Percentiles rank a stretch among this genome's conserved stretches.
Conservation (phyloP, 225 moss, liverwort and hornwort species). For the Straminergon stramineum region DNA sequence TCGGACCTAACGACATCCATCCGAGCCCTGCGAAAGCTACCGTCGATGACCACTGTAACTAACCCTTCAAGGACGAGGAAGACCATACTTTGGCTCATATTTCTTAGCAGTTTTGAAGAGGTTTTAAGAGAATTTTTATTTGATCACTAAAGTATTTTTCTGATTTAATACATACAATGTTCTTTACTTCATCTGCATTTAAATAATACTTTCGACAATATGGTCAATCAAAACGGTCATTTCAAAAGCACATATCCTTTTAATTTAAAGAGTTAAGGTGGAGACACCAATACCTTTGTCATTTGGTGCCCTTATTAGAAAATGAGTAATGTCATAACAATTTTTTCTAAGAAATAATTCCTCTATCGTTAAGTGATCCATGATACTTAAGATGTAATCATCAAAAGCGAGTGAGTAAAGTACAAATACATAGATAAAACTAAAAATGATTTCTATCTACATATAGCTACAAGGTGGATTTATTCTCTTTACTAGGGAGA, state of each 20-base stretch:
- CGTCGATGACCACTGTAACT: not conserved
- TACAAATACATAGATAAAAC: not conserved
- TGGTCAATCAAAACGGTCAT: not conserved
- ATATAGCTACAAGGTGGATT: not conserved
- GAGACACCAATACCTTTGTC: not conserved
- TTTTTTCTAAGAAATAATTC: not conserved
- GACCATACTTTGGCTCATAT: not conserved
- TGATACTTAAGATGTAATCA: not conserved
- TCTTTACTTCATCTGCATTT: not conserved
- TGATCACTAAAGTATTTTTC: not conserved
- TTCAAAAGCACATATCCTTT: not conserved
- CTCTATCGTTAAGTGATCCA: accelerated
- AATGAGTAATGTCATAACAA: not conserved
- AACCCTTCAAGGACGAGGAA: not conserved
- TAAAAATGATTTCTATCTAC: not conserved
- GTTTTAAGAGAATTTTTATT: not conserved
- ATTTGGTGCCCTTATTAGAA: accelerated
- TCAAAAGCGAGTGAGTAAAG: not conserved
- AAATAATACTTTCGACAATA: not conserved
- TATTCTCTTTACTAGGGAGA: accelerated
- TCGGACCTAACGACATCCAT: not conserved
- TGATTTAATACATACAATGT: not conserved
- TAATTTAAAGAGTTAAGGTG: too few species aligned
- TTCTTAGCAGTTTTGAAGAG: not conserved
- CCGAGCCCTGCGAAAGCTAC: not conserved